A percentile compares a stretch with the other conserved stretches of the same genome.
These are phyloP conservation scores for Luffa acutangula DNA, from an alignment of 306 rosid species.

Conservation along the genomic window DNA sequence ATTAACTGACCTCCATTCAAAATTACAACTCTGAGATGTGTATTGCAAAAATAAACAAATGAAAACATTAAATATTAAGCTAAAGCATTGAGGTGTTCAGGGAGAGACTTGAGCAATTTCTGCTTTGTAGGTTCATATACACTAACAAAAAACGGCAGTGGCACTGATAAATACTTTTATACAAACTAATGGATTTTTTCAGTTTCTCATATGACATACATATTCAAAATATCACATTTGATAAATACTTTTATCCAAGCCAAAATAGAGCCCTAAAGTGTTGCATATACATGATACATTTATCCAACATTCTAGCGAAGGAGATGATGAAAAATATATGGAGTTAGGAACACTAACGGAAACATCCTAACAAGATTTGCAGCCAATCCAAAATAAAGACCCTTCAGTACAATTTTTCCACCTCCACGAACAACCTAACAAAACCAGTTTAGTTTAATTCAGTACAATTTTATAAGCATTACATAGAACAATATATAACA, in stretches of 20 bases:
- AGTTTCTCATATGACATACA: not conserved
- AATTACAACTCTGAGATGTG: not conserved
- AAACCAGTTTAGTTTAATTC: not conserved
- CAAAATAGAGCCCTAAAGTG: not conserved
- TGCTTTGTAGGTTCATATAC: slow-evolving; percentile 77
- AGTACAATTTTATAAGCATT: not conserved
- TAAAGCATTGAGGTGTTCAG: slow-evolving; percentile 57
- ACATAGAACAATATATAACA: too few relatives aligned
- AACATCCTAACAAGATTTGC: slow-evolving; percentile 33
- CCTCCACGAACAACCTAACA: slow-evolving; percentile 25
- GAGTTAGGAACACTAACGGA: slow-evolving; percentile 24
- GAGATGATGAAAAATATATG: not conserved
- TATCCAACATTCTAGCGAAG: not conserved
- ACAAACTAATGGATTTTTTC: not conserved
- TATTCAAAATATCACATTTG: not conserved
- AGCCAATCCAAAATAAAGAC: slow-evolving; percentile 30
- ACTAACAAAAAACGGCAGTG: slow-evolving; percentile 66
- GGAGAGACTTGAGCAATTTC: slow-evolving; percentile 42
- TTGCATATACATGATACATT: not conserved
- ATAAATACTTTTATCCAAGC: not conserved
- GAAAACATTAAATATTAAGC: slow-evolving; percentile 24
- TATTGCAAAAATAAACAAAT: not conserved
- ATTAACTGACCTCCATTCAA: not conserved
- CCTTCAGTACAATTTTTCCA: slow-evolving; percentile 21
- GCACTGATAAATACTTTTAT: slow-evolving; percentile 34